Evolutionary conservation across 257 asterid genomes (phyloP).

Genomic region (Handroanthus guayacan): DNA sequence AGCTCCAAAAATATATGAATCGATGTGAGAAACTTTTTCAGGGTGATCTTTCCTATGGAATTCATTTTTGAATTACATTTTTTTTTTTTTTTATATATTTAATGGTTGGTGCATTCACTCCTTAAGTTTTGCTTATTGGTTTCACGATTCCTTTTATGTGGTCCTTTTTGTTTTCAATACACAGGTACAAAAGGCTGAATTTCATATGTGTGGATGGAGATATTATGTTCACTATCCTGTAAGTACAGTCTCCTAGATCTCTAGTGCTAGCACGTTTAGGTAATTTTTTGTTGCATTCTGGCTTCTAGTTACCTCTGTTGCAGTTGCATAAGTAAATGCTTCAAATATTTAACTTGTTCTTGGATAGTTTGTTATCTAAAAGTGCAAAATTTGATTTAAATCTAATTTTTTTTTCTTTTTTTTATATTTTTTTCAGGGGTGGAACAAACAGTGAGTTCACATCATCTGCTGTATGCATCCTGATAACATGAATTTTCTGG

Average conservation of each 20-base stretch:
- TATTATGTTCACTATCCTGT: constrained; percentile 73
- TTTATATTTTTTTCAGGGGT: constrained; percentile 66
- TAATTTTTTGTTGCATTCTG: constrained; percentile 23
- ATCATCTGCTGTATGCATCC: constrained; percentile 29
- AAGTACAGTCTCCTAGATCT: constrained; percentile 41
- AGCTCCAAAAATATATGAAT: background rate
- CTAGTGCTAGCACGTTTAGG: constrained; percentile 7
- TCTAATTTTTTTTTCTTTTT: constrained; percentile 3
- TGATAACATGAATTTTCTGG: constrained; percentile 19
- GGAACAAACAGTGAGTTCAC: constrained; percentile 76
- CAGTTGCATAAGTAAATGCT: constrained; percentile 15
- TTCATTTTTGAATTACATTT: constrained; percentile 15
- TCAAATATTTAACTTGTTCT: constrained; percentile 13
- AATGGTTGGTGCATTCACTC: constrained; percentile 14
- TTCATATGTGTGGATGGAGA: constrained; percentile 52
- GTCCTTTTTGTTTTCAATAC: constrained; percentile 22
- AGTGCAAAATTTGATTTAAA: constrained; percentile 14
- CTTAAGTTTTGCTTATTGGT: constrained; percentile 17
- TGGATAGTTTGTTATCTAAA: background rate
- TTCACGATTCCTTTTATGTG: constrained; percentile 15
- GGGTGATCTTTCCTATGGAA: background rate
- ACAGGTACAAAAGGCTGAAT: constrained; percentile 59
- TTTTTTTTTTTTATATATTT: no score
- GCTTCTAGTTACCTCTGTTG: constrained; percentile 3
- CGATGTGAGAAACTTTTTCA: background rate